These are phyloP conservation scores for Nothophytophthora sp. DNA, from an alignment of 352 stramenopile genomes.

Conservation along the genomic window DNA sequence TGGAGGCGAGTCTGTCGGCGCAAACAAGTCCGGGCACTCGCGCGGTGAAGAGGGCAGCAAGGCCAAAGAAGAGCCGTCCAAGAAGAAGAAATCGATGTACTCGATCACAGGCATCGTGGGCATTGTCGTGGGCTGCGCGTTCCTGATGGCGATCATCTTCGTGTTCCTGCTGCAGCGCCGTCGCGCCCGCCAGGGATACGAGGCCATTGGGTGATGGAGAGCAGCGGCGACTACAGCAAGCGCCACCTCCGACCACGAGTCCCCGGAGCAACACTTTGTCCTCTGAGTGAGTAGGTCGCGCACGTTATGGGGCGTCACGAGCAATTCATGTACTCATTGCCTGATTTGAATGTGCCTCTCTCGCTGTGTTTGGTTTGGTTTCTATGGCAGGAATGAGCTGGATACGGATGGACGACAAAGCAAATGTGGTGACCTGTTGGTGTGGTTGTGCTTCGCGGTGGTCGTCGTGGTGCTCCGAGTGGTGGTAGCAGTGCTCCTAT, in stretches of 20 bases:
- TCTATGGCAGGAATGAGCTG: background rate
- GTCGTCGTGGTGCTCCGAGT: background rate
- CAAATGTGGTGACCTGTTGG: background rate
- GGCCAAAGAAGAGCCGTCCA: slow-evolving; percentile 1
- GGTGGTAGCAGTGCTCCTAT: background rate
- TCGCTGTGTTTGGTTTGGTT: background rate
- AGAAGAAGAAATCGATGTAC: slow-evolving; percentile 29
- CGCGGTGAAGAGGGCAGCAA: slow-evolving; percentile 11
- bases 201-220: slow-evolving; percentile 37
- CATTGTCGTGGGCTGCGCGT: slow-evolving; percentile 41
- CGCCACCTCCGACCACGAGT: background rate
- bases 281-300: slow-evolving; percentile 6
- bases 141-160: slow-evolving; percentile 42
- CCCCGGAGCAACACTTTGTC: slow-evolving; percentile 2
- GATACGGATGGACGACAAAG: background rate
- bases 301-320: too few relatives aligned
- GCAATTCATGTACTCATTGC: too few relatives aligned
- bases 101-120: slow-evolving; percentile 42
- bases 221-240: background rate
- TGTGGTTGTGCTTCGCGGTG: background rate
- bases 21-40: slow-evolving; percentile 25
- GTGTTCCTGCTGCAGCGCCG: slow-evolving; percentile 42
- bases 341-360: too few relatives aligned
- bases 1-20: slow-evolving; percentile 20
- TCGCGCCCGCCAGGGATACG: slow-evolving; percentile 41